These are phyloP conservation scores for Thermothelomyces thermophilus DNA, from an alignment of 2,329 filamentous ascomycete genomes.

Conservation along the genomic window DNA sequence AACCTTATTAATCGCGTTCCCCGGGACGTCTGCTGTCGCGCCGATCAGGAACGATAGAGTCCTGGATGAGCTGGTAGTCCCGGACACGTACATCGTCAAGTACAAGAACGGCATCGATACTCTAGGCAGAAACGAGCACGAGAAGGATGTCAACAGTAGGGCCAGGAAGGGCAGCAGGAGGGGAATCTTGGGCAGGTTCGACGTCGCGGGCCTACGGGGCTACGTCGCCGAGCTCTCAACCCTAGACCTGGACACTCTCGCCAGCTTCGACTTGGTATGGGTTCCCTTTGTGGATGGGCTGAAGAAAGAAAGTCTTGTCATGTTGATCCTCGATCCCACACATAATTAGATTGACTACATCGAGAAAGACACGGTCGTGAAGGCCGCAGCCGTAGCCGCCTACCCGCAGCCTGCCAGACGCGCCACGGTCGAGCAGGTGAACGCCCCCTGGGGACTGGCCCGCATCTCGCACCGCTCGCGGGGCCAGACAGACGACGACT, in stretches of 20 bases:
- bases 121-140: constrained; percentile 13
- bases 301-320: too few species aligned
- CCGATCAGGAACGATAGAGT: constrained; percentile 10
- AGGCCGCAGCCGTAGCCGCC: constrained; percentile 14
- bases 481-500: constrained; percentile 1
- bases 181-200: constrained; percentile 31
- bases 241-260: constrained; percentile 33
- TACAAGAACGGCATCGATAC: constrained; percentile 31
- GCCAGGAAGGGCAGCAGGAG: constrained; percentile 30
- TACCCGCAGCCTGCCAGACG: constrained; percentile 5
- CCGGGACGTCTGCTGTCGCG: background rate
- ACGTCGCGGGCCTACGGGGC: constrained; percentile 19
- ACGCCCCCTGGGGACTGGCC: constrained; percentile 27
- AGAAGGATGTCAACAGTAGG: constrained; percentile 19
- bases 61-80: constrained; percentile 21
- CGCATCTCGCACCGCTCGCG: constrained; percentile 27
- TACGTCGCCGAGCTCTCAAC: constrained; percentile 30
- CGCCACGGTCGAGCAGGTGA: constrained; percentile 14
- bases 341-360: constrained; percentile 20
- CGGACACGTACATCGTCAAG: constrained; percentile 38
- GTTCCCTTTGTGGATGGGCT: too few species aligned
- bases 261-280: constrained; percentile 25
- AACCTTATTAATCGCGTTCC: background rate
- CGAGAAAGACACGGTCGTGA: constrained; percentile 21
- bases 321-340: background rate